A percentile compares a stretch with the other conserved stretches of the same genome.
Conservation (phyloP, 495 filamentous ascomycete genomes). For the Xylaria venustula region DNA sequence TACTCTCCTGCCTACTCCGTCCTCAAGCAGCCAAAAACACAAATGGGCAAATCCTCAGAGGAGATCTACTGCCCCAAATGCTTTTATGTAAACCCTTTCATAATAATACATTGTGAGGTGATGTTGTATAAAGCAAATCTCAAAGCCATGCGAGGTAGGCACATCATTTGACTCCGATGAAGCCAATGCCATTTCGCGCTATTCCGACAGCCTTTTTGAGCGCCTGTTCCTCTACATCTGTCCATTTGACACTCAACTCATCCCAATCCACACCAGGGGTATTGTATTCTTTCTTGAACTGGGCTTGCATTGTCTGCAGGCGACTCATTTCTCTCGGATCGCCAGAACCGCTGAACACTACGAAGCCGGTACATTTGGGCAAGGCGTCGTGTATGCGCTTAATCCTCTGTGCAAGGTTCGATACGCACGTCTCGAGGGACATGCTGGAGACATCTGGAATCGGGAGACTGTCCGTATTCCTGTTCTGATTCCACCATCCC, state of each 20-base stretch:
- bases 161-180: constrained; percentile 69
- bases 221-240: constrained; percentile 79
- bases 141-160: not conserved
- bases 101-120: constrained; percentile 1
- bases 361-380: constrained; percentile 79
- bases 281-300: constrained; percentile 74
- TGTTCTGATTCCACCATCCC: constrained; percentile 75
- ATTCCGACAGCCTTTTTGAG: constrained; percentile 65
- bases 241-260: constrained; percentile 84
- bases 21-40: not conserved
- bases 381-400: constrained; percentile 69
- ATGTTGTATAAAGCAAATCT: not conserved
- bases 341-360: constrained; percentile 86
- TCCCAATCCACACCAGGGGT: constrained; percentile 78
- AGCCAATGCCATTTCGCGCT: constrained; percentile 77
- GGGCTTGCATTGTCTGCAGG: constrained; percentile 68
- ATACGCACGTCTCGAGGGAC: constrained; percentile 50
- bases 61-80: not conserved
- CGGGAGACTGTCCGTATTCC: constrained; percentile 25
- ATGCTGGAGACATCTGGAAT: constrained; percentile 33
- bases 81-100: not conserved
- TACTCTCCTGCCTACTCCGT: not conserved
- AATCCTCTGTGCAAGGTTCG: constrained; percentile 54
- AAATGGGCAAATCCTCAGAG: constrained; percentile 2
- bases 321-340: constrained; percentile 77